Percentiles rank a stretch among this genome's conserved stretches.
These are phyloP conservation scores for Pythium utonaiense DNA, from an alignment of 352 stramenopile genomes.

Conservation along the genomic window DNA sequence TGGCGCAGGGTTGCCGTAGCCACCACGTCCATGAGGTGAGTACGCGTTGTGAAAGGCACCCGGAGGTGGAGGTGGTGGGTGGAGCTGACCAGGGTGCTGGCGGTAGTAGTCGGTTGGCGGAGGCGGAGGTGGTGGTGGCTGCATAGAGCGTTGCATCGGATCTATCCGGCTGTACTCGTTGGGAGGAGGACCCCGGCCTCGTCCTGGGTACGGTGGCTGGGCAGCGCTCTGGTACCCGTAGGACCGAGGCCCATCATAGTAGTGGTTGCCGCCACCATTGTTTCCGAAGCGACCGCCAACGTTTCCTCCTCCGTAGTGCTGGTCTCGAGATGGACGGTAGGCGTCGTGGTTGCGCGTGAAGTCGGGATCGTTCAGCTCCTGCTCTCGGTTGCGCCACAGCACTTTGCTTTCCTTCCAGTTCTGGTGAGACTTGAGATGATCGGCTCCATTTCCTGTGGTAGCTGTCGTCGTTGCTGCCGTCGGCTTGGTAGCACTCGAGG, in stretches of 20 bases:
- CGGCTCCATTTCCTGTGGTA: not conserved
- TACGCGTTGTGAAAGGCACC: conserved; percentile 13
- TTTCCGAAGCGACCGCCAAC: not conserved
- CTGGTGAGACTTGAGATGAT: conserved; percentile 24
- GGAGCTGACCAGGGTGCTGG: conserved; percentile 2
- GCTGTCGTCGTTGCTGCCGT: not conserved
- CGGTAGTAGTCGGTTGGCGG: conserved; percentile 18
- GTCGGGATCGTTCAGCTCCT: conserved; percentile 93
- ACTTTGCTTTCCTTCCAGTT: conserved; percentile 91
- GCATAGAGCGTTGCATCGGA: conserved; percentile 3
- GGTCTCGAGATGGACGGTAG: conserved; percentile 40
- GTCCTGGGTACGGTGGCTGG: conserved; percentile 12
- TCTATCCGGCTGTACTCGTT: conserved; percentile 26
- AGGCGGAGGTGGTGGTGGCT: conserved; percentile 11
- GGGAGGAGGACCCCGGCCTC: conserved; percentile 1
- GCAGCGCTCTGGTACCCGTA: conserved; percentile 10
- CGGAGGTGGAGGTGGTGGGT: conserved; percentile 5
- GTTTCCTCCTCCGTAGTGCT: conserved; percentile 7
- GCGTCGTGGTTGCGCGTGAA: conserved; percentile 83
- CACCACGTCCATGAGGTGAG: conserved; percentile 18
- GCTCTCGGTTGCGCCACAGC: conserved; percentile 91
- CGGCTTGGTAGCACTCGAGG: not conserved
- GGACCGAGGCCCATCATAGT: conserved; percentile 17
- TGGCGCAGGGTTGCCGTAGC: conserved; percentile 19
- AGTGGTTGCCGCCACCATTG: conserved; percentile 6